These are phyloP conservation scores for Hypericum androsaemum DNA, from an alignment of 345 rosid species.

Conservation along the genomic window DNA sequence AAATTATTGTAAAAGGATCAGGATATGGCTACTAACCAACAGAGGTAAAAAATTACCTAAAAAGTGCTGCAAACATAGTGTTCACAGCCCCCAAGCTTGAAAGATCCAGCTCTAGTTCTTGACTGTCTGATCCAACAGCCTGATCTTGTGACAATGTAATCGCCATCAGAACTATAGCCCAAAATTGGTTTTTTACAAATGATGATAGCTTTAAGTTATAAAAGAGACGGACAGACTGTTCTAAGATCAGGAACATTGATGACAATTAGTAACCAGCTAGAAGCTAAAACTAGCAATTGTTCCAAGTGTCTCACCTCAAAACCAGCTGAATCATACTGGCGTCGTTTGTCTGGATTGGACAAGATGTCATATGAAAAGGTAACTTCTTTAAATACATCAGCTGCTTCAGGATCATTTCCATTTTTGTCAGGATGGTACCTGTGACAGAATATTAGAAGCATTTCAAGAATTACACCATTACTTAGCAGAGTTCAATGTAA, in stretches of 20 bases:
- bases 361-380: slow-evolving; percentile 86
- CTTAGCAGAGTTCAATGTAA: too few relatives aligned
- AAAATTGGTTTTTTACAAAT: not conserved
- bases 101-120: slow-evolving; percentile 90
- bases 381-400: slow-evolving; percentile 90
- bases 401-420: slow-evolving; percentile 82
- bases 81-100: slow-evolving; percentile 94
- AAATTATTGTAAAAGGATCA: too few relatives aligned
- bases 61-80: slow-evolving; percentile 89
- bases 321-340: slow-evolving; percentile 86
- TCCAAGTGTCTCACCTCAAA: slow-evolving; percentile 63
- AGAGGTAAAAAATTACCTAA: slow-evolving; percentile 41
- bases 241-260: too few relatives aligned
- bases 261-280: too few relatives aligned
- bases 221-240: too few relatives aligned
- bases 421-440: slow-evolving; percentile 99
- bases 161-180: not conserved
- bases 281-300: too few relatives aligned
- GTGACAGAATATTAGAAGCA: slow-evolving; percentile 20
- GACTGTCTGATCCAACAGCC: slow-evolving; percentile 72
- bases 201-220: too few relatives aligned
- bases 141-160: slow-evolving; percentile 20
- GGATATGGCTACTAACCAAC: too few relatives aligned
- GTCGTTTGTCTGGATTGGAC: slow-evolving; percentile 83
- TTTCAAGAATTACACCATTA: not conserved